A percentile compares a stretch with the other conserved stretches of the same genome.
Conservation (phyloP, 2,329 filamentous ascomycete genomes). For the Diaporthe helianthi region DNA sequence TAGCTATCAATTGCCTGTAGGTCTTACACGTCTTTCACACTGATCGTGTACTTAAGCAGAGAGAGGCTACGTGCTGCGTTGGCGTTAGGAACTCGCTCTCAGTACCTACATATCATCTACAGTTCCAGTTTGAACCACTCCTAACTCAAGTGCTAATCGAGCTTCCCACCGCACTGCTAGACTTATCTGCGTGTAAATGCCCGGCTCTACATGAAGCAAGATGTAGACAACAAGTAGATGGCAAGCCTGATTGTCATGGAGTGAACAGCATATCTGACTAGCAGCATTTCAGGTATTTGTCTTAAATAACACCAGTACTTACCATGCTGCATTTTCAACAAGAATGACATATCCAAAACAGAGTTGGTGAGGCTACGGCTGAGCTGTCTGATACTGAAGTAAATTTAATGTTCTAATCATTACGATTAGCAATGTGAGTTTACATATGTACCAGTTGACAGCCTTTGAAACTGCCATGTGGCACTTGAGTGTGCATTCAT, state of each 20-base stretch:
- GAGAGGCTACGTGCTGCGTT: background rate
- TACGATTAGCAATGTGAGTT: too few relatives aligned
- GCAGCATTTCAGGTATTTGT: too few relatives aligned
- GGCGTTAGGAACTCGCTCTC: background rate
- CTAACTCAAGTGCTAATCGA: too few relatives aligned
- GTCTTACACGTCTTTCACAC: too few relatives aligned
- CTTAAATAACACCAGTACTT: background rate
- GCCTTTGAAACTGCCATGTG: too few relatives aligned
- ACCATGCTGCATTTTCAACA: too few relatives aligned
- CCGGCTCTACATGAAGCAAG: background rate
- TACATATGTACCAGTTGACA: too few relatives aligned
- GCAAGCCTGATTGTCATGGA: background rate
- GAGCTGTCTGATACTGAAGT: too few relatives aligned
- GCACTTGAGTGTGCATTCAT: too few relatives aligned
- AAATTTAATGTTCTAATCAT: too few relatives aligned
- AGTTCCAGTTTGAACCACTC: background rate
- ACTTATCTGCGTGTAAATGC: background rate
- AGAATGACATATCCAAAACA: too few relatives aligned
- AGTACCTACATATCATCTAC: background rate
- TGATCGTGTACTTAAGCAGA: background rate
- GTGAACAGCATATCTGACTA: background rate
- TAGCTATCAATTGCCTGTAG: background rate
- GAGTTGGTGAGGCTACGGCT: too few relatives aligned
- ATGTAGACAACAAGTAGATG: background rate
- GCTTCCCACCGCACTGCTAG: background rate